Evolutionary conservation across 2,329 filamentous ascomycete species (phyloP), one percentile per base, ranked within the genome.

Genomic region (Chaetomiaceae sp.): DNA sequence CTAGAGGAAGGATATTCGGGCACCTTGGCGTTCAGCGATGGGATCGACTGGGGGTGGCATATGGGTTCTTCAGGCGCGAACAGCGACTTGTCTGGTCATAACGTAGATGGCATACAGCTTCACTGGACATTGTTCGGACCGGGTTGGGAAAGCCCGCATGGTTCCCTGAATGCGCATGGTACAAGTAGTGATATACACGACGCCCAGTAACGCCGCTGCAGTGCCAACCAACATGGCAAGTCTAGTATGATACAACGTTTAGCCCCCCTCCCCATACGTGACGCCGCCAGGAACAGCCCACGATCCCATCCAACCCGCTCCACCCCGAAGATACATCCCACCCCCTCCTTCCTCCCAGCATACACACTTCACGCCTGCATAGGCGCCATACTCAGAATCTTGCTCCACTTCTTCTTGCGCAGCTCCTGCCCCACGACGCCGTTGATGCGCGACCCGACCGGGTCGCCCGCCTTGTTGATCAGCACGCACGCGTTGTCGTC

Each of bases 401-500:
- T 98, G 60, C 89, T 95, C 93, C 93, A 98, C 71, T 95, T 85
- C 76, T 87, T 93, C 64, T 87, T 81, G 65, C 87, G 83, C 66
- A 98, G 69, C 73, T 98, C 93, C 24, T 83, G 78, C 49, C 89
- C 93, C 36, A 98, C 93, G 36, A 97, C 81, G 56, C 90, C 88
- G 68, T 88, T 95, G 73, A 96, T 79, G 65, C 93, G 84, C 14
- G 86, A 89, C 42, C 93, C 93, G 58, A 98, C 88, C 19, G 93
- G 93, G 65, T 98, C 93, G 35, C 93, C 94, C 9, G 88, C 78
- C 78, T 97, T 98, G 72, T 94, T 97, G 67, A 98, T 86, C 57
- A 98, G 74, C 37, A 98, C 93, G 65, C 93, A 98, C 38, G 93
- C 93, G 68, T 98, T 98, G 70, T 98, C 93, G 68, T 95, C 93